Base-by-base conservation (phyloP, 179 eudicot genomes). In the Pouteria campechiana region DNA sequence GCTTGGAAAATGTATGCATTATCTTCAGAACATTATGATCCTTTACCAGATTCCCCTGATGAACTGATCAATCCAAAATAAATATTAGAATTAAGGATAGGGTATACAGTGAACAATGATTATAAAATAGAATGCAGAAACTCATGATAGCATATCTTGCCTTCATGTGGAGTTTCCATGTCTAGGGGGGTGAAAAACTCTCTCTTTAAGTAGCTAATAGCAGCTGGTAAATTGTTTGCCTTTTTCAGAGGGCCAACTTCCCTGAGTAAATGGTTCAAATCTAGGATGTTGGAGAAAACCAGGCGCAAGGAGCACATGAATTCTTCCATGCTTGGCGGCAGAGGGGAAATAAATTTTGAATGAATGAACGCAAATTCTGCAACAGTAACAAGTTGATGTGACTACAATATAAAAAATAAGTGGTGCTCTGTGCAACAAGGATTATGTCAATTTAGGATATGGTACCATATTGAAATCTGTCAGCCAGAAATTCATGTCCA, bases 291-390 rank as follows among this genome's bases (percentile, higher is more conserved):
- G 36, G 94, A 94, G 55, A 87, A 82, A 49, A 30, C 56, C 22
- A 53, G 58, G 48, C 41, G 57, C 55, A 87, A 36, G 15, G 92
- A 77, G 44, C 44, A 27, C 48, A 58, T 77, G 62, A 86, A 92
- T 46, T 87, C 92, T 17, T 80, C 75, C 51, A 77, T 17, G 43
- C 61, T 69, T 37, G 78, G 48, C 17, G 99, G 96, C 20, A 92
- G 70, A 37, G 92, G 69, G 40, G 78, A 57, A n/a, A 92, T 35
- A 55, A 92, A 92, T 52, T 77, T 87, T 17, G 96, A 79, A 61
- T 79, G 75, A 47, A 92, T 69, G 62, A 77, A 75, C 5, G 92
- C 38, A 57, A 92, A 77, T 63, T 82, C 99, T 90, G 87, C 65
- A n/a, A n/a, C n/a, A n/a, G n/a, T n/a, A n/a, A n/a, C n/a, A n/a